Conservation (phyloP, 495 filamentous ascomycete species). For the Trichoderma asperelloides region DNA sequence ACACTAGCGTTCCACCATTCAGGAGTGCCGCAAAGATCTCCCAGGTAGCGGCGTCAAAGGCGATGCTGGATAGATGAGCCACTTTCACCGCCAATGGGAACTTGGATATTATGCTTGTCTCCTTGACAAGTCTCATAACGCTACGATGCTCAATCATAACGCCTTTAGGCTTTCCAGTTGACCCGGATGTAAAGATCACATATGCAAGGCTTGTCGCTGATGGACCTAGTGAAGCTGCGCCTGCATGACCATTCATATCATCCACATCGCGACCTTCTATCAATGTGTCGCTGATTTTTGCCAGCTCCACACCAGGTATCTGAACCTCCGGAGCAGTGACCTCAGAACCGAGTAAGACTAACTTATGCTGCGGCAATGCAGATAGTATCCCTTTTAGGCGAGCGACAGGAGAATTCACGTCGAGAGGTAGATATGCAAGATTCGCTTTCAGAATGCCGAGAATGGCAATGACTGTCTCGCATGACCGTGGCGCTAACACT, state of each 20-base stretch:
- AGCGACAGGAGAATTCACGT: constrained; percentile 5
- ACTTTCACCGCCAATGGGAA: constrained; percentile 7
- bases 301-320: constrained; percentile 9
- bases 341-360: constrained; percentile 9
- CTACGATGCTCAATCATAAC: constrained; percentile 11
- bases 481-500: constrained; percentile 12
- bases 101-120: constrained; percentile 1
- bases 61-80: constrained; percentile 12
- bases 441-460: constrained; percentile 13
- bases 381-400: constrained; percentile 12
- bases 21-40: constrained; percentile 12
- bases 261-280: background rate
- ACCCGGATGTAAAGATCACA: constrained; percentile 11
- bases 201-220: constrained; percentile 12
- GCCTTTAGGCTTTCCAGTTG: constrained; percentile 8
- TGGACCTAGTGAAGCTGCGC: background rate
- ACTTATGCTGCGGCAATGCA: background rate
- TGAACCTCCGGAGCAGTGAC: background rate
- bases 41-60: constrained; percentile 13
- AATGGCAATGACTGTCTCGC: constrained; percentile 12
- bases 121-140: constrained; percentile 10
- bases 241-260: background rate
- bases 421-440: constrained; percentile 13
- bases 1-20: constrained; percentile 13
- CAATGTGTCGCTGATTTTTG: constrained; percentile 9